These are phyloP conservation scores for Nothophaeocryptopus gaeumannii DNA, from an alignment of 2,329 filamentous ascomycete species.

Conservation along the genomic window DNA sequence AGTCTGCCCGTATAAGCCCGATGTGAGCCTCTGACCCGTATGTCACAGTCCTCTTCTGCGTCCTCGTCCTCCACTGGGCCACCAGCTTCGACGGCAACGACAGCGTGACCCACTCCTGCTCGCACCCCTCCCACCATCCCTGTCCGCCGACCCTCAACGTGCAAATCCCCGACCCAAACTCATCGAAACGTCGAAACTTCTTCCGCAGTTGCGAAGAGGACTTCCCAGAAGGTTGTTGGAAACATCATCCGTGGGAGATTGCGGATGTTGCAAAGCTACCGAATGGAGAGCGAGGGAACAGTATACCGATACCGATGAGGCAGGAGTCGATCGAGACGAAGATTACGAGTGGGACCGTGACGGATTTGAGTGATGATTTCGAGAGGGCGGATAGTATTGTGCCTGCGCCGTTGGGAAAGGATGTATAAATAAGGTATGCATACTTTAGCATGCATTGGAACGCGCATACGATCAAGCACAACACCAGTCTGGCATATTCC, in stretches of 20 bases:
- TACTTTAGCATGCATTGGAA: no score
- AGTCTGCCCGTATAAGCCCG: neutral
- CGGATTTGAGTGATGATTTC: no score
- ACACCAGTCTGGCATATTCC: no score
- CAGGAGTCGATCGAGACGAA: no score
- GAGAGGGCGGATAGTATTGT: no score
- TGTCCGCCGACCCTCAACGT: neutral
- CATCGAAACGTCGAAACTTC: conserved; percentile 2
- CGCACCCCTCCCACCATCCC: conserved; percentile 4
- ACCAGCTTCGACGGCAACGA: conserved; percentile 14
- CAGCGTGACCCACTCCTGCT: conserved; percentile 8
- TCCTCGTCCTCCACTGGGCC: conserved; percentile 18
- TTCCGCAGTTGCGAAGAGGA: conserved; percentile 13
- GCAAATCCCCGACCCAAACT: neutral
- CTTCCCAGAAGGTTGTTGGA: conserved; percentile 17
- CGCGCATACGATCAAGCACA: no score
- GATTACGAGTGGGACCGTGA: no score
- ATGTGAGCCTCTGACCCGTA: neutral
- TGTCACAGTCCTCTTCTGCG: conserved; percentile 15
- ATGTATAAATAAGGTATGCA: no score
- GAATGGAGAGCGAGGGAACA: no score
- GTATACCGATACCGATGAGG: no score
- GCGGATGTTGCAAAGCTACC: neutral
- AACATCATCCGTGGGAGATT: conserved; percentile 15
- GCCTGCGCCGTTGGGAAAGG: no score